These are phyloP conservation scores for Plasmodium gallinaceum DNA, from an alignment of 169 alveolate species.

Conservation along the genomic window DNA sequence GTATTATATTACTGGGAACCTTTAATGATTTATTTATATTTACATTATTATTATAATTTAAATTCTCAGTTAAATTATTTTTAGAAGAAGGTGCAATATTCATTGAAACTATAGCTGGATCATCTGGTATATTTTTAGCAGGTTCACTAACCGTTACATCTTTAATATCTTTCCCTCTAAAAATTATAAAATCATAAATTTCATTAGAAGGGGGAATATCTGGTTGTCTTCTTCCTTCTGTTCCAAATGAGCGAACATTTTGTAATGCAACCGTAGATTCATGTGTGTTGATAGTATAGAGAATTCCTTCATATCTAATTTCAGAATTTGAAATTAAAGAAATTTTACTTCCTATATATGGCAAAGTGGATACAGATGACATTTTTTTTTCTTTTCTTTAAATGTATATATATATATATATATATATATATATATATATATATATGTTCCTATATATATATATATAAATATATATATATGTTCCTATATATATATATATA, in stretches of 20 bases:
- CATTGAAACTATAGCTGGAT: slow-evolving; percentile 76
- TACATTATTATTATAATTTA: slow-evolving; percentile 67
- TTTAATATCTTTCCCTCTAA: slow-evolving; percentile 89
- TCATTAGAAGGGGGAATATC: slow-evolving; percentile 89
- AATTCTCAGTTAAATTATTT: slow-evolving; percentile 45
- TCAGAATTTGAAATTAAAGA: slow-evolving; percentile 86
- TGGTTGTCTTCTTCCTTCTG: slow-evolving; percentile 90
- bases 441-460: not conserved
- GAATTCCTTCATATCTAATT: slow-evolving; percentile 90
- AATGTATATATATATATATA: not conserved
- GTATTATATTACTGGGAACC: slow-evolving; percentile 39
- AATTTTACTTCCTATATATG: slow-evolving; percentile 87
- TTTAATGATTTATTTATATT: slow-evolving; percentile 62
- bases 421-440: not conserved
- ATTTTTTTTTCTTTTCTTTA: slow-evolving; percentile 14
- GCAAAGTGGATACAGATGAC: slow-evolving; percentile 83
- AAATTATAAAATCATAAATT: slow-evolving; percentile 87
- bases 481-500: slow-evolving; percentile 7
- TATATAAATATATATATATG: not conserved
- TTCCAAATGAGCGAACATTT: slow-evolving; percentile 91
- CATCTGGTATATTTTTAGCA: slow-evolving; percentile 78
- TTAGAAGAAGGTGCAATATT: slow-evolving; percentile 65
- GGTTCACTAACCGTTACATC: slow-evolving; percentile 88
- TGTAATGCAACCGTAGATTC: slow-evolving; percentile 90
- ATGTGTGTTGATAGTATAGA: slow-evolving; percentile 89